Evolutionary conservation across 441 rosid species (phyloP).

Genomic region (Manihot esculenta): DNA sequence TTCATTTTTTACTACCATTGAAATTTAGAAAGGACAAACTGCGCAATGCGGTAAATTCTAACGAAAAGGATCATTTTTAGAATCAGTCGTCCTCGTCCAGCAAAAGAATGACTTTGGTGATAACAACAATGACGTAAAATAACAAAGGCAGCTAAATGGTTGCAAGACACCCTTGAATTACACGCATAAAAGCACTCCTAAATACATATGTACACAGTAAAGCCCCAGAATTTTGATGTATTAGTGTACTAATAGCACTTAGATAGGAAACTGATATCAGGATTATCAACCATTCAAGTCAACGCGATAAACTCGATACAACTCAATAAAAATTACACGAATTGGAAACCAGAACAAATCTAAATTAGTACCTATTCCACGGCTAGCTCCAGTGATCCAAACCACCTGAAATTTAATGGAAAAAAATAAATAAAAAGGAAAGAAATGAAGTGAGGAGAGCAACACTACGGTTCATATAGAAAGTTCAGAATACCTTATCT

Average conservation of each 20-base stretch:
- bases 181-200: background rate
- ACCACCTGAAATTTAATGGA: conserved; percentile 44
- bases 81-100: background rate
- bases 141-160: background rate
- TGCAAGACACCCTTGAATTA: too few species aligned
- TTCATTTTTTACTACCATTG: too few species aligned
- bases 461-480: background rate
- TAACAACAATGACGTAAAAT: background rate
- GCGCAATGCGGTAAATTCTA: background rate
- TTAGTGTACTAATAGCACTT: background rate
- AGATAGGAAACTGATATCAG: background rate
- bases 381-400: conserved; percentile 96
- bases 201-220: background rate
- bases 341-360: background rate
- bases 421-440: background rate
- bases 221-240: conserved; percentile 1
- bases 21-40: background rate
- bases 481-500: conserved; percentile 56
- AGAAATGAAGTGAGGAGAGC: background rate
- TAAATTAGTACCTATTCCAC: conserved; percentile 68
- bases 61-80: background rate
- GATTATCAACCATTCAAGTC: too few species aligned
- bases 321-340: background rate
- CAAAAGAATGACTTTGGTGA: background rate
- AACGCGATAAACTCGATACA: too few species aligned